Conservation (phyloP, 192 early-diverging fungal genomes). For the Podila horticola region DNA sequence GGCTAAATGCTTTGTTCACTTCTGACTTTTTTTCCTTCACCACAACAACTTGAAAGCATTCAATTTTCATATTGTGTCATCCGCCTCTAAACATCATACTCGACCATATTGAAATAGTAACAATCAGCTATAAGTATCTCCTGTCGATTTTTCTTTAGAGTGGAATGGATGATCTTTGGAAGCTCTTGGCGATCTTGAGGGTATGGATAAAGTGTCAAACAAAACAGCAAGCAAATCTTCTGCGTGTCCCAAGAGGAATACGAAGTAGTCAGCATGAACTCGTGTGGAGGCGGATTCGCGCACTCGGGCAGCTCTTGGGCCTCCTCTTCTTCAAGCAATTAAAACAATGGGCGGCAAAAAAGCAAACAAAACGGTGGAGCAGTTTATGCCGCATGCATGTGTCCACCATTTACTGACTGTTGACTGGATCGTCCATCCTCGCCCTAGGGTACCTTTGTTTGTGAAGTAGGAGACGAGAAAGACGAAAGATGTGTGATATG, state of each 20-base stretch:
- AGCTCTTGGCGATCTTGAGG: neutral
- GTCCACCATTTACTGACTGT: neutral
- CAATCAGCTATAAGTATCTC: no score
- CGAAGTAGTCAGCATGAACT: constrained; percentile 35
- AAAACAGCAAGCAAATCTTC: no score
- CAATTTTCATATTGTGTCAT: no score
- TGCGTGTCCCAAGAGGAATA: constrained; percentile 10
- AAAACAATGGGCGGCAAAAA: neutral
- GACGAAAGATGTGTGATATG: neutral
- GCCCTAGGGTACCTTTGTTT: neutral
- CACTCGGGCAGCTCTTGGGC: neutral
- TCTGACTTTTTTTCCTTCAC: no score
- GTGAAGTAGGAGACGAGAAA: neutral
- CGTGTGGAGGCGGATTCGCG: neutral
- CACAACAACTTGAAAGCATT: no score
- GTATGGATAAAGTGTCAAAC: neutral
- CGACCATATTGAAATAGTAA: no score
- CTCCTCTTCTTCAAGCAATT: neutral
- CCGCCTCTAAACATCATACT: no score
- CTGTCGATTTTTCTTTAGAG: no score
- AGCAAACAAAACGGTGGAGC: neutral
- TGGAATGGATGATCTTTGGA: no score
- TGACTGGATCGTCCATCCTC: no score
- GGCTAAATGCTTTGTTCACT: no score
- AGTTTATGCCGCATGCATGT: neutral